Base-by-base conservation (phyloP, 805 yeast genomes). In the Groenewaldozyma tartarivorans region DNA sequence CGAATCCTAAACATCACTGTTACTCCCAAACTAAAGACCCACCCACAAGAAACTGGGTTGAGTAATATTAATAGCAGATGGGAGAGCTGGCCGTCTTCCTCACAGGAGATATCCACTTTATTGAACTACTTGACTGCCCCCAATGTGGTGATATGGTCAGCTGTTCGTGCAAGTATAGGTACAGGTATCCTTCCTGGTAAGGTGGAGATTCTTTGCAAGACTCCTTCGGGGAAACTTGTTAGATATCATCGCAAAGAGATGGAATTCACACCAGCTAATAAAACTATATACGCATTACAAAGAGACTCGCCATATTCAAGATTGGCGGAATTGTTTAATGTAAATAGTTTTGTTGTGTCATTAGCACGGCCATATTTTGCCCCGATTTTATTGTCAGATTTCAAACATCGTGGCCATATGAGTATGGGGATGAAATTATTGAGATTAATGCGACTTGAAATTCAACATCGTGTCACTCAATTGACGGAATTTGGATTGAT, bases 361-460 rank as follows among this genome's bases (percentile, higher is more conserved):
- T 68, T 90, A 48, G 95, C 97, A 5, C 71, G 96, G 47, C 96
- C 97, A 0, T 92, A 90, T 54, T 66, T 90, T 51, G 95, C 96
- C 0, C 96, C 97, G 1, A 66, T 90, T 42, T 72, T 92, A 33
- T 77, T 83, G 29, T 81, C 83, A 48, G 96, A 86, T 55, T 69
- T 85, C 53, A 81, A 80, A 54, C 92, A 86, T 55, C 64, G 67
- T 56, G 68, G 60, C n/a, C 54, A 52, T 41, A 58, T 54, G 35
- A 48, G 61, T 35, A 48, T 68, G 64, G 53, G 62, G 21, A 55
- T 60, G 11, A 64, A 66, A 54, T 45, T 67, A 47, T 72, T 77
- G 44, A 75, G 76, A 44, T 66, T 86, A 13, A 48, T 75, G 2
- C 80, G 84, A 2, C 64, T 87, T 66, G 96, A 90, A 56, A 62